Evolutionary conservation across 768 basidiomycete species (phyloP), one percentile per base, ranked within the genome.

Genomic region (Rhizopogon rudus): DNA sequence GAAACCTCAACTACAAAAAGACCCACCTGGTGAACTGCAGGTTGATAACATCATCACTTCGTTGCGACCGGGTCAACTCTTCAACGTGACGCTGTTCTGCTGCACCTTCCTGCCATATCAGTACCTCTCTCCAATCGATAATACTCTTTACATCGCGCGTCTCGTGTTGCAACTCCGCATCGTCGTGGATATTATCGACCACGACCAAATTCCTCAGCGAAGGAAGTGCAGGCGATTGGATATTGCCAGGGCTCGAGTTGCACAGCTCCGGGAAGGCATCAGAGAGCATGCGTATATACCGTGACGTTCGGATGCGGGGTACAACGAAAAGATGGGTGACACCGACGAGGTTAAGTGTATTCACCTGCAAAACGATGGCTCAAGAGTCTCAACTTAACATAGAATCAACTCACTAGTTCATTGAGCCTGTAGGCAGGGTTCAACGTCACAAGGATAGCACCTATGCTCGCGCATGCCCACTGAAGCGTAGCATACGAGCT

Each of bases 391-490:
- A 6, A 35, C 20, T 22, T 16, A 14, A 16, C 31, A 20, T 5
- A n/a, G 9, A 25, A 41, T 14, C 16, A 44, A 73, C 79, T 51
- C 56, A 89, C 88, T 50, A 93, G 75, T 64, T 93, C 91, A 35
- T 78, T 75, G 6, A 83, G 60, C 28, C 85, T 81, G 65, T 90
- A 92, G 0, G 90, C 88, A 3, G 91, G 91, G 60, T 93, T 93
- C 44, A 93, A 75, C 7, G 91, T 91, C 20, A 88, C 89, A 37
- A 92, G 70, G 52, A 92, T 83, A 12, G 88, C 90, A n/a, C 91
- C 91, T 55, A 91, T 78, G 49, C 81, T 82, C n/a, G 89, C 88
- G 56, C 87, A 88, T 3, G 91, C 91, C 91, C 89, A 92, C 61
- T 93, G 91, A 22, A 92, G 71, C 73, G 81, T 76, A 0, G 89